These are phyloP conservation scores for Inonotus hispidus DNA, from an alignment of 1,284 basidiomycete genomes.

Conservation along the genomic window DNA sequence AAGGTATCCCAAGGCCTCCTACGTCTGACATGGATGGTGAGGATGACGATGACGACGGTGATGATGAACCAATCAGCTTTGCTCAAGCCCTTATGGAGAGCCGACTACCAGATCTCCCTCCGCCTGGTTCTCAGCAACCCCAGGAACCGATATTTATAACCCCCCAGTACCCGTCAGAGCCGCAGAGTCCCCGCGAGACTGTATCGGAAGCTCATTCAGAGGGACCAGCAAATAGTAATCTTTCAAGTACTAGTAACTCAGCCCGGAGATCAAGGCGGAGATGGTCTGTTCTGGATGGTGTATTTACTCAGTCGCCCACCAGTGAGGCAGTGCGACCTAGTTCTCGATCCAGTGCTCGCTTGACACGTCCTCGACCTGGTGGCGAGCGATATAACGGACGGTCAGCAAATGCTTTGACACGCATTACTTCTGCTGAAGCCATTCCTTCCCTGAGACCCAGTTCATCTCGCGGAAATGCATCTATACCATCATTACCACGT, in stretches of 20 bases:
- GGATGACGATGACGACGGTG: constrained; percentile 38
- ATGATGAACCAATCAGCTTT: constrained; percentile 60
- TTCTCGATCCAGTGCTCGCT: constrained; percentile 19
- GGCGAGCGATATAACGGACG: constrained; percentile 3
- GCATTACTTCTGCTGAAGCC: constrained; percentile 10
- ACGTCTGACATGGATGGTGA: constrained; percentile 35
- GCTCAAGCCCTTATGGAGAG: constrained; percentile 72
- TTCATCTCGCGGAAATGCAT: background rate
- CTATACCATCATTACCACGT: background rate
- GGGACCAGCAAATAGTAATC: background rate
- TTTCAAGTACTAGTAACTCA: too few relatives aligned
- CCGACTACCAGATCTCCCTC: constrained; percentile 65
- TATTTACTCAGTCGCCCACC: constrained; percentile 29
- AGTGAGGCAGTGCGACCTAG: constrained; percentile 16
- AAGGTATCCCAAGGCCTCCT: constrained; percentile 7
- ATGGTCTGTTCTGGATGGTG: constrained; percentile 44
- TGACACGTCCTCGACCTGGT: background rate
- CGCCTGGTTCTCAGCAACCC: constrained; percentile 53
- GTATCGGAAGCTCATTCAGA: background rate
- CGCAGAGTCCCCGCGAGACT: constrained; percentile 14
- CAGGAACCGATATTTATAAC: constrained; percentile 58
- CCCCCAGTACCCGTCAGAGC: constrained; percentile 2
- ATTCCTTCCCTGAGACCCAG: background rate
- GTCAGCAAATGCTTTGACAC: constrained; percentile 6
- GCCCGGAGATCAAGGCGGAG: constrained; percentile 22